Evolutionary conservation across 2,329 filamentous ascomycete species (phyloP).

Genomic region (Kalaharituber pfeilii): DNA sequence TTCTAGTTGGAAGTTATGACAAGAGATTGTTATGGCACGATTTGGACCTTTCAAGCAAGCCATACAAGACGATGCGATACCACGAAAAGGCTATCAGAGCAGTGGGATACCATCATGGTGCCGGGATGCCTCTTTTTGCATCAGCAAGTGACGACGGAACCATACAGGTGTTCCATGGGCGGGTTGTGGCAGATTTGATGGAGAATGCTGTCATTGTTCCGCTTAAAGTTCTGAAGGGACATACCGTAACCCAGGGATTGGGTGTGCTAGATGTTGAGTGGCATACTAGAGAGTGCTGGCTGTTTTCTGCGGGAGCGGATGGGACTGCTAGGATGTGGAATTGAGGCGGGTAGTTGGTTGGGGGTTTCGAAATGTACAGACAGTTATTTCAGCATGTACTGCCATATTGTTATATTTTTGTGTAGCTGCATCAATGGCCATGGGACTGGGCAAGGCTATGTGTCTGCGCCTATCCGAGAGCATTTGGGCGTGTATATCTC

Average conservation of each 20-base stretch:
- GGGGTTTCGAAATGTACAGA: too few species aligned
- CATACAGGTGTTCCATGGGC: conserved; percentile 90
- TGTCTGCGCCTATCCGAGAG: too few species aligned
- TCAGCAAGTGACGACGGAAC: conserved; percentile 91
- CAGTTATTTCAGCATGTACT: too few species aligned
- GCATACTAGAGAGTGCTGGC: conserved; percentile 90
- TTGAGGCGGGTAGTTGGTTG: conserved; percentile 5
- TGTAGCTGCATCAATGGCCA: too few species aligned
- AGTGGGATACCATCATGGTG: conserved; percentile 68
- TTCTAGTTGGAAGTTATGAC: conserved; percentile 91
- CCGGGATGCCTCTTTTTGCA: conserved; percentile 68
- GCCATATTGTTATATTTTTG: too few species aligned
- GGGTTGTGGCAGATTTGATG: conserved; percentile 85
- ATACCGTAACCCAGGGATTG: conserved; percentile 68
- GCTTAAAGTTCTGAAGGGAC: conserved; percentile 79
- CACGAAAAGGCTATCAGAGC: conserved; percentile 80
- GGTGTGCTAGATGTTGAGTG: conserved; percentile 90
- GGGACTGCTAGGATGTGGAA: conserved; percentile 81
- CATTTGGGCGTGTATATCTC: too few species aligned
- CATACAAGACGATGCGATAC: conserved; percentile 94
- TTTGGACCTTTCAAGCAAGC: conserved; percentile 71
- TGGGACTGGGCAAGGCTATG: too few species aligned
- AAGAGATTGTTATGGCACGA: conserved; percentile 91
- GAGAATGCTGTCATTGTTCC: conserved; percentile 94
- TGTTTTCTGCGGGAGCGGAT: conserved; percentile 83